A percentile compares a stretch with the other conserved stretches of the same genome.
These are phyloP conservation scores for Tricholoma sp. DNA, from an alignment of 768 basidiomycete species.

Conservation along the genomic window DNA sequence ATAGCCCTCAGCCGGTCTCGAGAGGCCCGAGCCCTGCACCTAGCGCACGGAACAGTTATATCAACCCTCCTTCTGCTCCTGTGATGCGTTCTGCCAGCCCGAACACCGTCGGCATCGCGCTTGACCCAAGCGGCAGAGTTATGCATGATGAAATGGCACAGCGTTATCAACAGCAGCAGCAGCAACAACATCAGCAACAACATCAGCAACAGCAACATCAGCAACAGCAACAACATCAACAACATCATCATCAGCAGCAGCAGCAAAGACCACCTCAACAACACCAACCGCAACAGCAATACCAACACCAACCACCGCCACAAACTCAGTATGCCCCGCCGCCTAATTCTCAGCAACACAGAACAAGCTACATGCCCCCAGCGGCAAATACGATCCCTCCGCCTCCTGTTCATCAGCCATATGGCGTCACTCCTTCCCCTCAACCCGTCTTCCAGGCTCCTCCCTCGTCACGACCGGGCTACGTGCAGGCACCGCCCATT, in stretches of 20 bases:
- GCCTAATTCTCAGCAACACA: constrained; percentile 21
- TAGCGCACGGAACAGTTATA: constrained; percentile 31
- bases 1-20: constrained; percentile 57
- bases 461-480: constrained; percentile 28
- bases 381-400: constrained; percentile 20
- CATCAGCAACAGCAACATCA: constrained; percentile 21
- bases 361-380: constrained; percentile 30
- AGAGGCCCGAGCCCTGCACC: constrained; percentile 52
- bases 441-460: constrained; percentile 34
- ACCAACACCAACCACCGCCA: constrained; percentile 16
- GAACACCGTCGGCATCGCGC: constrained; percentile 75
- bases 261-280: constrained; percentile 20
- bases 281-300: constrained; percentile 21
- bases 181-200: constrained; percentile 18
- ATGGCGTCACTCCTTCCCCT: constrained; percentile 33
- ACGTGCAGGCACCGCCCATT: constrained; percentile 22
- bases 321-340: constrained; percentile 13
- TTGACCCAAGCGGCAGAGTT: constrained; percentile 79
- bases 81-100: constrained; percentile 62
- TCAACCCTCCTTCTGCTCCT: constrained; percentile 32
- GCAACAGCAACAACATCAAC: constrained; percentile 18
- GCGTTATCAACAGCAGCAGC: constrained; percentile 40
- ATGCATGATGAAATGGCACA: constrained; percentile 76
- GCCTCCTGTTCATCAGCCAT: constrained; percentile 29
- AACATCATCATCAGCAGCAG: constrained; percentile 17